A percentile compares a stretch with the other conserved stretches of the same genome.
phyloP scores from a whole-genome alignment of 352 stramenopile species.

The Phytophthora constricta region DNA sequence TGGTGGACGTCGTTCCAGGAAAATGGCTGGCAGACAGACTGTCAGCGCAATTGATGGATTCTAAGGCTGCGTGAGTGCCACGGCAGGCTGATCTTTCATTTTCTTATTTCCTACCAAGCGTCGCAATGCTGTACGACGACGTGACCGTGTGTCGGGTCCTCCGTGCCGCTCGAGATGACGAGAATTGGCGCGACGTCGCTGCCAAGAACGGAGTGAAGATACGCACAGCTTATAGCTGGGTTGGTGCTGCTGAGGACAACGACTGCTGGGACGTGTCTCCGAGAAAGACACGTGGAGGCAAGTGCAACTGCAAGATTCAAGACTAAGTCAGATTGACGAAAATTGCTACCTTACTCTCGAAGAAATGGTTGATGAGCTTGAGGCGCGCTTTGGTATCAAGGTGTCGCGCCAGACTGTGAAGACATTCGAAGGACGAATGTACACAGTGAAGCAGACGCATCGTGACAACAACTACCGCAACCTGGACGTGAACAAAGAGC shows the following conservation, averaged over 20 bases:
- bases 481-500: neutral
- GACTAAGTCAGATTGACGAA: neutral
- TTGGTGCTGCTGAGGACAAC: neutral
- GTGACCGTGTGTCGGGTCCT: constrained; percentile 2
- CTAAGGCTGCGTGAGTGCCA: neutral
- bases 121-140: constrained; percentile 4
- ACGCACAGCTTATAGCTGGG: constrained; percentile 4
- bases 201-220: constrained; percentile 6
- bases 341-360: neutral
- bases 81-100: neutral
- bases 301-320: constrained; percentile 1
- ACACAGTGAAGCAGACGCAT: neutral
- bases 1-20: neutral
- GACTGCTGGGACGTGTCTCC: neutral
- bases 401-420: neutral
- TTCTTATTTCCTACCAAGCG: neutral
- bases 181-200: constrained; percentile 5
- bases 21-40: neutral
- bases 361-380: neutral
- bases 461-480: neutral
- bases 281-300: neutral
- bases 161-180: neutral
- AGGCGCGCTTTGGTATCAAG: neutral
- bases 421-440: neutral
- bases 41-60: neutral